Percentiles rank a stretch among this genome's conserved stretches.
Conservation (phyloP, 2,329 filamentous ascomycete genomes). For the Sphaceloma murrayae region DNA sequence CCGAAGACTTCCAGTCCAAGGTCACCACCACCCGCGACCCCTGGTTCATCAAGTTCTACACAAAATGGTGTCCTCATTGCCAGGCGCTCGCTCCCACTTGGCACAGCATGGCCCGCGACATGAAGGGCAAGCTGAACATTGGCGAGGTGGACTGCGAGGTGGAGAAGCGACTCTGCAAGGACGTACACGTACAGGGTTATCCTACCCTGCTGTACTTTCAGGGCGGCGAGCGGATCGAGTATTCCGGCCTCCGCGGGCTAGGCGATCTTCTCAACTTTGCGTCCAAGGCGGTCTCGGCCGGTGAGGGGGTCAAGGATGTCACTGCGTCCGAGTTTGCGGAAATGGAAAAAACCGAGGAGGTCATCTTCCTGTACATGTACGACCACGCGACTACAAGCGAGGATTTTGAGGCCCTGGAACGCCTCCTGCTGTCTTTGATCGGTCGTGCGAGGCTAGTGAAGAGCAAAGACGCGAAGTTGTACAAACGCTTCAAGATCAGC, state of each 20-base stretch:
- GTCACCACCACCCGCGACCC: constrained; percentile 83
- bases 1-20: constrained; percentile 73
- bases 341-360: constrained; percentile 85
- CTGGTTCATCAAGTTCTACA: constrained; percentile 99
- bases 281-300: constrained; percentile 72
- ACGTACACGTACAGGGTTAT: constrained; percentile 68
- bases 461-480: constrained; percentile 67
- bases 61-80: constrained; percentile 94
- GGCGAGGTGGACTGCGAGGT: constrained; percentile 93
- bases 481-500: constrained; percentile 81
- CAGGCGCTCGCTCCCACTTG: constrained; percentile 86
- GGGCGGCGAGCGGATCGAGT: constrained; percentile 84
- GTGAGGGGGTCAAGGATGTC: constrained; percentile 69
- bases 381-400: constrained; percentile 89
- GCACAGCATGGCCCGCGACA: constrained; percentile 80
- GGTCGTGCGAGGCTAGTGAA: constrained; percentile 89
- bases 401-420: constrained; percentile 81
- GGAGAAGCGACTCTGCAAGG: constrained; percentile 83
- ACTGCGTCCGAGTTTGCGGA: constrained; percentile 65
- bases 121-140: constrained; percentile 81
- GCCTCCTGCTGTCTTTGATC: constrained; percentile 76
- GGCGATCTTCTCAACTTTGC: constrained; percentile 84
- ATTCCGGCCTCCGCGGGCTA: constrained; percentile 79
- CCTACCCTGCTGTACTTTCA: constrained; percentile 91
- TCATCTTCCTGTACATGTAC: constrained; percentile 96